Conservation (phyloP, 257 asterid genomes). For the Solanum verrucosum region DNA sequence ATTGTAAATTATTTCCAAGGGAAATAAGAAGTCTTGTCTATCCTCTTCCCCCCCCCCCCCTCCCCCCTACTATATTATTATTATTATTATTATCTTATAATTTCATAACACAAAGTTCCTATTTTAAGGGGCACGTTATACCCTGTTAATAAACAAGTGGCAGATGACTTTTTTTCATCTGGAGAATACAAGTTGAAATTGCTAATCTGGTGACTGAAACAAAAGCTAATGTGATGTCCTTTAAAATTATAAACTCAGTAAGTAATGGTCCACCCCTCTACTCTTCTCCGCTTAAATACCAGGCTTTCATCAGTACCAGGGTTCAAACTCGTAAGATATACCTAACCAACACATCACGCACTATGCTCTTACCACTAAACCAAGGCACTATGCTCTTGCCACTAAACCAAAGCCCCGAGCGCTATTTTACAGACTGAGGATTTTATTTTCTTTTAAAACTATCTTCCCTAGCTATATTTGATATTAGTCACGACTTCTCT, state of each 20-base stretch:
- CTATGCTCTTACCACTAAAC: neutral
- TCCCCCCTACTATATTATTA: neutral
- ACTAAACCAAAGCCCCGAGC: neutral
- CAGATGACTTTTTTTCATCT: neutral
- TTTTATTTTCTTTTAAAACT: neutral
- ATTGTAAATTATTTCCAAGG: neutral
- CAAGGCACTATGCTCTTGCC: neutral
- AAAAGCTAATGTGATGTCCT: neutral
- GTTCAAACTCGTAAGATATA: neutral
- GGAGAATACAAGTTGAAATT: neutral
- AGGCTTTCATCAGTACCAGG: neutral
- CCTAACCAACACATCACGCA: neutral
- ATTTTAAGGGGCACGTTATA: neutral
- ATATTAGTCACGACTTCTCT: neutral
- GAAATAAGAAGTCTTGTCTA: neutral
- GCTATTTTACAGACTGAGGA: neutral
- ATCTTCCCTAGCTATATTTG: neutral
- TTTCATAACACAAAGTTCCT: neutral
- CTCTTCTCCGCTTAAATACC: neutral
- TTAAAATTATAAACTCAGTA: neutral
- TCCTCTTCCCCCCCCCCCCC: neutral
- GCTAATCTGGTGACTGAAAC: neutral
- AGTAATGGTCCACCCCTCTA: neutral
- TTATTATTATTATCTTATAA: too few relatives aligned
- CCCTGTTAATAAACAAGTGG: too few relatives aligned